These are phyloP conservation scores for Pyrenophora seminiperda DNA, from an alignment of 2,329 filamentous ascomycete species.

Conservation along the genomic window DNA sequence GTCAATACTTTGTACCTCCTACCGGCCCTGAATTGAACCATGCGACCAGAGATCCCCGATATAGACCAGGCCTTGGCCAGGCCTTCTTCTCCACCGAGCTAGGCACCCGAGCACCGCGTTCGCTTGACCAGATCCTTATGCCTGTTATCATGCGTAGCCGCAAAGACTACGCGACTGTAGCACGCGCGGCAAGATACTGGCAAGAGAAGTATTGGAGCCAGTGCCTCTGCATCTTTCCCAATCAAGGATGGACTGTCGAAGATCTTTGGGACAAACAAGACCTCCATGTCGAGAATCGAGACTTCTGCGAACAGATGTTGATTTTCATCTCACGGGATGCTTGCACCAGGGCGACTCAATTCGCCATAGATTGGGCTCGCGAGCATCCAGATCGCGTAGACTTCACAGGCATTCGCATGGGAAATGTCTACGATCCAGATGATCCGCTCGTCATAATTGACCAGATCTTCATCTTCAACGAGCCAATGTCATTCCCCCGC, in stretches of 20 bases:
- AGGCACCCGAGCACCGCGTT: conserved; percentile 25
- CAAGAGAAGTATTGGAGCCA: conserved; percentile 29
- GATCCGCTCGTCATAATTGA: conserved; percentile 32
- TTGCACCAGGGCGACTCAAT: conserved; percentile 21
- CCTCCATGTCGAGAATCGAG: conserved; percentile 37
- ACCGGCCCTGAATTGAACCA: conserved; percentile 14
- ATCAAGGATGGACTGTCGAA: conserved; percentile 29
- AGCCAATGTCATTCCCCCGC: conserved; percentile 29
- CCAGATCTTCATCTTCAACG: conserved; percentile 36
- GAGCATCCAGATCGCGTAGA: conserved; percentile 27
- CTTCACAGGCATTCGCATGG: conserved; percentile 22
- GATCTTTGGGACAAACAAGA: conserved; percentile 46
- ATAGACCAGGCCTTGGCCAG: conserved; percentile 9
- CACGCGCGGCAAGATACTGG: conserved; percentile 29
- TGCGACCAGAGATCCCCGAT: conserved; percentile 8
- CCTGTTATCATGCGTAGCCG: conserved; percentile 36
- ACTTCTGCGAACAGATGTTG: conserved; percentile 37
- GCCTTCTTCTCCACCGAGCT: conserved; percentile 42
- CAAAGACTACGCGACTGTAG: conserved; percentile 20
- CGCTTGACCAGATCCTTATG: conserved; percentile 17
- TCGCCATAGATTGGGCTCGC: conserved; percentile 30
- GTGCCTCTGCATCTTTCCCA: conserved; percentile 37
- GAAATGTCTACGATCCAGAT: conserved; percentile 21
- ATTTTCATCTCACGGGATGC: conserved; percentile 36
- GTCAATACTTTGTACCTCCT: neutral